These are phyloP conservation scores for Arthonia radiata DNA, from an alignment of 495 filamentous ascomycete species.

Conservation along the genomic window DNA sequence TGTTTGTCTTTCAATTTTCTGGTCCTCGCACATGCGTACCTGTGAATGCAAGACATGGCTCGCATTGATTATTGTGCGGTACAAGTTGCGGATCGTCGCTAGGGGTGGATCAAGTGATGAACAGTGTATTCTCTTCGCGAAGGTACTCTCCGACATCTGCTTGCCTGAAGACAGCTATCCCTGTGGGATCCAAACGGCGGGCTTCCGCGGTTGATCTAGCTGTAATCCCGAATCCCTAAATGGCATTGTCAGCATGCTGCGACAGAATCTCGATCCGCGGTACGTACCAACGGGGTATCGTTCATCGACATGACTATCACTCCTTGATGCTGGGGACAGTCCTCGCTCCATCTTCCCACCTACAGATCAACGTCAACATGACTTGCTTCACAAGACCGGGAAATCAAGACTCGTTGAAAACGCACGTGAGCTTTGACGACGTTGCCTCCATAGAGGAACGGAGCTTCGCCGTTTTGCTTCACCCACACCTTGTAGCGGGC, in stretches of 20 bases:
- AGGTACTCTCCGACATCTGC: conserved; percentile 83
- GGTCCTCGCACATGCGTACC: too few species aligned
- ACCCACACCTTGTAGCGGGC: conserved; percentile 90
- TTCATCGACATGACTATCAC: conserved; percentile 53
- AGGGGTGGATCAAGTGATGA: too few species aligned
- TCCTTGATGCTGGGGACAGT: conserved; percentile 57
- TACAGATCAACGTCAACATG: too few species aligned
- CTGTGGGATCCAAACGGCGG: conserved; percentile 64
- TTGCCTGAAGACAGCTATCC: conserved; percentile 61
- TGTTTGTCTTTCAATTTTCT: too few species aligned
- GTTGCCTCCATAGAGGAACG: conserved; percentile 75
- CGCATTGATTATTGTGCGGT: too few species aligned
- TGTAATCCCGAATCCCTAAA: conserved; percentile 56
- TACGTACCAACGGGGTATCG: conserved; percentile 42
- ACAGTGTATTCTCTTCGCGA: conserved; percentile 37
- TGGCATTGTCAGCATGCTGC: background rate
- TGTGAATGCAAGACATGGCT: too few species aligned
- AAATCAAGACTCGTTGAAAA: too few species aligned
- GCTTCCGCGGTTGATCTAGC: conserved; percentile 63
- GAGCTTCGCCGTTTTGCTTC: conserved; percentile 85
- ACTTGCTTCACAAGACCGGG: too few species aligned
- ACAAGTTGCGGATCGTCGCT: too few species aligned
- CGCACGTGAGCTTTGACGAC: conserved; percentile 83
- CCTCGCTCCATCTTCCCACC: conserved; percentile 69
- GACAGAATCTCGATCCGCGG: conserved; percentile 1